Evolutionary conservation across 176 grass and related monocot species (phyloP).

Genomic region (Echinochloa phyllopogon): DNA sequence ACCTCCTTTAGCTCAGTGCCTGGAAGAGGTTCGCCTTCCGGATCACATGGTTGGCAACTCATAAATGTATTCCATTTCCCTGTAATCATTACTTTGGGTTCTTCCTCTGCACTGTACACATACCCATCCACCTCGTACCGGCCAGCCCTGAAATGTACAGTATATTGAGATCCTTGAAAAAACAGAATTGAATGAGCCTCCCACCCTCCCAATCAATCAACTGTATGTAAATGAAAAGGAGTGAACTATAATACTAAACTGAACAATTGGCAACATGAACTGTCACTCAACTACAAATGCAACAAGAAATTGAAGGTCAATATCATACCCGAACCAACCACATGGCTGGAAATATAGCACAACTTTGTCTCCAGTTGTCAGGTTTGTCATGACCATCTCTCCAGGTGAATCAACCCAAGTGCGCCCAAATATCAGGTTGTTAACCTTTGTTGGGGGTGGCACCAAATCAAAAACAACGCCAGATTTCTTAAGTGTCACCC

Average conservation of each 20-base stretch:
- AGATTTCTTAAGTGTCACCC: conserved; percentile 81
- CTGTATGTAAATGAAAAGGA: not conserved
- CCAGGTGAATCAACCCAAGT: conserved; percentile 88
- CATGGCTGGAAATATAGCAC: conserved; percentile 91
- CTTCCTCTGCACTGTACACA: conserved; percentile 86
- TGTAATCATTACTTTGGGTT: conserved; percentile 92
- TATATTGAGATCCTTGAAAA: conserved; percentile 20
- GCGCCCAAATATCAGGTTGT: conserved; percentile 97
- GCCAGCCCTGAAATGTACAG: conserved; percentile 63
- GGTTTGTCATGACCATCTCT: conserved; percentile 86
- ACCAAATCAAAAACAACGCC: conserved; percentile 84
- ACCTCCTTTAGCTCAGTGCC: conserved; percentile 84
- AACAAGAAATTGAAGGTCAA: not conserved
- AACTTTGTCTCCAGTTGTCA: conserved; percentile 92
- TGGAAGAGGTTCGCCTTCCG: conserved; percentile 92
- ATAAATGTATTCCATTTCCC: conserved; percentile 90
- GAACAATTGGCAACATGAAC: not conserved
- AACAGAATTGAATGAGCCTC: conserved; percentile 11
- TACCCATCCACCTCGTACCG: conserved; percentile 95
- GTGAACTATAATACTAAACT: not conserved
- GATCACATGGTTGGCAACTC: conserved; percentile 91
- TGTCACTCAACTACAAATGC: conserved; percentile 12
- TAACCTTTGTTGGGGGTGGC: conserved; percentile 79
- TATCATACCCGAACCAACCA: conserved; percentile 92
- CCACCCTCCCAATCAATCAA: not conserved